Conservation (phyloP, 345 rosid species). For the Anacardium occidentale region DNA sequence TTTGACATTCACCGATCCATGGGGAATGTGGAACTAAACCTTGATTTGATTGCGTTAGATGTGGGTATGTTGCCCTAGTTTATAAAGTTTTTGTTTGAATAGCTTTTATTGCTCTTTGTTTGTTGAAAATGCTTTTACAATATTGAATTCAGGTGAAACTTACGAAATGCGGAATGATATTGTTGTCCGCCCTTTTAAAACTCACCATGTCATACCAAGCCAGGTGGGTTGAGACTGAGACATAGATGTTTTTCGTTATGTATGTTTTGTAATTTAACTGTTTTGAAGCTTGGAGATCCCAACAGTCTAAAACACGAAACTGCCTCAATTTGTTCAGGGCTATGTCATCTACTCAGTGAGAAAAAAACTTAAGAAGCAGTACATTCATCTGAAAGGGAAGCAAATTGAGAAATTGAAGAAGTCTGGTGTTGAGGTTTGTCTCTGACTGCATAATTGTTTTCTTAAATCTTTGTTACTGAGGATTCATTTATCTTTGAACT, state of each 20-base stretch:
- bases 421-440: conserved; percentile 74
- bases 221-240: conserved; percentile 48
- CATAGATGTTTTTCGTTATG: background rate
- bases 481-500: conserved; percentile 21
- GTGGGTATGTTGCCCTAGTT: conserved; percentile 49
- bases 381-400: conserved; percentile 83
- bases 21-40: conserved; percentile 86
- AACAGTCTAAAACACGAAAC: conserved; percentile 4
- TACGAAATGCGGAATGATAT: conserved; percentile 81
- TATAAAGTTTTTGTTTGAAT: conserved; percentile 4
- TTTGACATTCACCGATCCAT: conserved; percentile 71
- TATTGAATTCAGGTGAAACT: conserved; percentile 68
- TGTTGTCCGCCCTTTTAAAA: conserved; percentile 81
- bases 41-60: conserved; percentile 71
- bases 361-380: conserved; percentile 88
- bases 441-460: conserved; percentile 1
- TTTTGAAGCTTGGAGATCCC: background rate
- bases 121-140: conserved; percentile 15
- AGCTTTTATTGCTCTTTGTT: background rate
- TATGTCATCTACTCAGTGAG: conserved; percentile 80
- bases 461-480: background rate
- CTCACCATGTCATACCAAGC: conserved; percentile 88
- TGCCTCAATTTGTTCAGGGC: conserved; percentile 60
- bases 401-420: conserved; percentile 91
- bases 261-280: background rate